Conservation (phyloP, 305 asterid genomes). For the Caryopteris hybrid region DNA sequence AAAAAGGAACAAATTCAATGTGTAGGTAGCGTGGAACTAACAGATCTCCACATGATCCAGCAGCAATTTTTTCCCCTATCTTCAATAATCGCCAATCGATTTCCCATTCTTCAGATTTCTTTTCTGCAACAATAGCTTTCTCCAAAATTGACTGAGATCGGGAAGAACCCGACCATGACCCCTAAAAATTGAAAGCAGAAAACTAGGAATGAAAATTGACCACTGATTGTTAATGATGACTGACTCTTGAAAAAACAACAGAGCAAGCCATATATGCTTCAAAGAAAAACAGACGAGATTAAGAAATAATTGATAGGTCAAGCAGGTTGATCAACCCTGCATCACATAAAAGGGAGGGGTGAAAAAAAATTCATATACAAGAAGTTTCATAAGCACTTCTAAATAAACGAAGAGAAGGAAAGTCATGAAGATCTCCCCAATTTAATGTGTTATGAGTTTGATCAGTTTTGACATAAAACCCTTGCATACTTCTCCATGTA, state of each 20-base stretch:
- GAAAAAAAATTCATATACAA: background rate
- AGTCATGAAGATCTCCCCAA: background rate
- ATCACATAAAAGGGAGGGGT: background rate
- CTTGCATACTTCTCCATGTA: background rate
- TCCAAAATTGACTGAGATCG: slow-evolving; percentile 42
- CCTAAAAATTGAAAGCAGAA: slow-evolving; percentile 41
- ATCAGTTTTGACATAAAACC: background rate
- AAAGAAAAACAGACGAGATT: background rate
- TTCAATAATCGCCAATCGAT: slow-evolving; percentile 71
- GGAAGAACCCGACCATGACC: slow-evolving; percentile 71
- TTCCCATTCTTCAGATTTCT: slow-evolving; percentile 56
- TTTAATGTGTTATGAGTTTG: background rate
- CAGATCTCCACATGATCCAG: slow-evolving; percentile 91
- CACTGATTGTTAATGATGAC: slow-evolving; percentile 3
- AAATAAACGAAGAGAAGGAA: background rate
- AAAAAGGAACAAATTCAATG: slow-evolving; percentile 2
- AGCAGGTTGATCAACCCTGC: slow-evolving; percentile 1
- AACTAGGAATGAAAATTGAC: background rate
- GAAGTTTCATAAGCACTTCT: background rate
- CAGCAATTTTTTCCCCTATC: slow-evolving; percentile 75
- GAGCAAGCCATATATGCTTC: background rate
- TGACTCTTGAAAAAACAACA: slow-evolving; percentile 13
- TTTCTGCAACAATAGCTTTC: slow-evolving; percentile 34
- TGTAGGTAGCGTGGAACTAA: slow-evolving; percentile 40
- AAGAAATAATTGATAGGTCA: background rate